Conservation (phyloP, 164 flowering plant species). For the Stephania cephalantha region DNA sequence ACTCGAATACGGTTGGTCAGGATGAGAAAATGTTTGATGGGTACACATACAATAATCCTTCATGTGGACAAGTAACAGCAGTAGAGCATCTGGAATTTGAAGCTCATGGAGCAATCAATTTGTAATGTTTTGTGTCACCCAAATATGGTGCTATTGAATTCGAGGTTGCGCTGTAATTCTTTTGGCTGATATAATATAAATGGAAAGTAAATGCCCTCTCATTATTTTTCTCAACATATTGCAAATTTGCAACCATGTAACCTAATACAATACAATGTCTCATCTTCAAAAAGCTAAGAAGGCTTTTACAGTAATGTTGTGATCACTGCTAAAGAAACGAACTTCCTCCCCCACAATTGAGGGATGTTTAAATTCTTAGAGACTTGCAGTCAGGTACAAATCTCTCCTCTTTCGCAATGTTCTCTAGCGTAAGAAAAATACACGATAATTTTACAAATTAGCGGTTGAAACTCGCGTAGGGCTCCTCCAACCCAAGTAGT, state of each 20-base stretch:
- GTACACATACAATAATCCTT: slow-evolving; percentile 34
- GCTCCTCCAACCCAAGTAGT: neutral
- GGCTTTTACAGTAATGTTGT: neutral
- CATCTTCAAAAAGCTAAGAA: neutral
- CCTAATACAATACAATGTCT: neutral
- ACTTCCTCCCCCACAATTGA: neutral
- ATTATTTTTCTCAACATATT: neutral
- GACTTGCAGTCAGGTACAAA: neutral
- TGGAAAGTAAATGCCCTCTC: slow-evolving; percentile 7
- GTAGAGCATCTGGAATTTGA: slow-evolving; percentile 56
- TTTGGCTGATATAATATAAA: slow-evolving; percentile 10
- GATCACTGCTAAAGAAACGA: neutral
- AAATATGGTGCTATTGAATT: slow-evolving; percentile 8
- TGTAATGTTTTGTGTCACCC: slow-evolving; percentile 18
- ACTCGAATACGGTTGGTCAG: slow-evolving; percentile 25
- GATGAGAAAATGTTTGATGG: slow-evolving; percentile 55
- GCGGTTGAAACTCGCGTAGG: neutral
- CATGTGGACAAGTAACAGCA: slow-evolving; percentile 33
- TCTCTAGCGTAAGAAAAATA: neutral
- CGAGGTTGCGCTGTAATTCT: slow-evolving; percentile 9
- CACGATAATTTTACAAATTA: neutral
- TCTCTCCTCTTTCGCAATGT: neutral
- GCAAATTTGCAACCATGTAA: neutral
- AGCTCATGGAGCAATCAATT: slow-evolving; percentile 46
- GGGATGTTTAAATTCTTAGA: neutral